Evolutionary conservation across 2,329 filamentous ascomycete genomes (phyloP).

Genomic region (Proliferodiscus dingleyae): DNA sequence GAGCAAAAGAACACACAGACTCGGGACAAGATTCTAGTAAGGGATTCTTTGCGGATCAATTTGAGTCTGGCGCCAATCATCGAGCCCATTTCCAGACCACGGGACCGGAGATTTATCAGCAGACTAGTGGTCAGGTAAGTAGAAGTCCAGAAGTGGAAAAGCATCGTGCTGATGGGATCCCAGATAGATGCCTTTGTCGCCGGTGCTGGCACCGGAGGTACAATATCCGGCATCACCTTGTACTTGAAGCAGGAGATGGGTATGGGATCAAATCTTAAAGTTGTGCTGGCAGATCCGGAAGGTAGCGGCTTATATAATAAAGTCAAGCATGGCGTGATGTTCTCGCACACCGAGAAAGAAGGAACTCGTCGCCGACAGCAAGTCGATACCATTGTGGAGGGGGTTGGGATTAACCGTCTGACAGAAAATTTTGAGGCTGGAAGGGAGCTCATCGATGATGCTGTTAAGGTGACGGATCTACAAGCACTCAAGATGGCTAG

Average conservation of each 20-base stretch:
- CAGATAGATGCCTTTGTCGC: constrained; percentile 80
- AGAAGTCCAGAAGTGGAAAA: neutral
- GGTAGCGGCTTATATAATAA: constrained; percentile 92
- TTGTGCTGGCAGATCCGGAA: constrained; percentile 89
- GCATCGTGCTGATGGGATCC: constrained; percentile 8
- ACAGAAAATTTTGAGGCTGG: constrained; percentile 90
- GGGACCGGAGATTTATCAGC: constrained; percentile 81
- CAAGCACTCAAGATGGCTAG: constrained; percentile 93
- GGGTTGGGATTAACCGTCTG: constrained; percentile 91
- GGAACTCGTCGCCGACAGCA: constrained; percentile 85
- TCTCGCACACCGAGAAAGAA: constrained; percentile 80
- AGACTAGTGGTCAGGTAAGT: constrained; percentile 57
- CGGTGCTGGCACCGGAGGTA: constrained; percentile 91
- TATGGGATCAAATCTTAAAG: constrained; percentile 41
- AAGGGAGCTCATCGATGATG: constrained; percentile 81
- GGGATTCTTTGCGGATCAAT: constrained; percentile 95
- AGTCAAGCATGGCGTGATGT: constrained; percentile 92
- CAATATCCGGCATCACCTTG: constrained; percentile 78
- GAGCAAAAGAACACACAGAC: constrained; percentile 69
- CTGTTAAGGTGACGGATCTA: constrained; percentile 78
- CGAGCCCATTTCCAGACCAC: constrained; percentile 76
- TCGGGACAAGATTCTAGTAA: constrained; percentile 55
- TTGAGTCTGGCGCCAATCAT: constrained; percentile 88
- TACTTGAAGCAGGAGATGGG: constrained; percentile 65
- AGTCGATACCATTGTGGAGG: constrained; percentile 94